Evolutionary conservation across 2,329 filamentous ascomycete genomes (phyloP), one percentile per base, ranked within the genome.

Genomic region (Periconia sp.): DNA sequence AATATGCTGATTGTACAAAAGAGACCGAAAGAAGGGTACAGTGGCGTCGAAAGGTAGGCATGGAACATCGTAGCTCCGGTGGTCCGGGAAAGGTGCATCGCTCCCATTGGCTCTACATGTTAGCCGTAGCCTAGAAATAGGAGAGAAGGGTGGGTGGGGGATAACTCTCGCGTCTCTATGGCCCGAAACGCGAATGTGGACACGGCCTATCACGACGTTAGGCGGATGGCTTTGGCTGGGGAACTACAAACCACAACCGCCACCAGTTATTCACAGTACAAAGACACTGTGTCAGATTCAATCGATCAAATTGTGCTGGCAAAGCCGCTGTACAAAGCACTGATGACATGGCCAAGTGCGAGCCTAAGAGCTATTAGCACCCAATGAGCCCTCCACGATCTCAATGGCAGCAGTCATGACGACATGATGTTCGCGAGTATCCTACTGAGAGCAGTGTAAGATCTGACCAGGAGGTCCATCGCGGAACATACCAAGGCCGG

Each of bases 401-500:
- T n/a, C 18, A 18, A 11, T 21, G 17, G 12, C 23, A n/a, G 25
- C 32, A 25, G 29, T 31, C 36, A n/a, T 28, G 15, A 36, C 30
- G 18, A 17, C n/a, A 12, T 29, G 31, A 10, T 19, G 40, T 37
- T 32, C 22, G 40, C 21, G 40, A 30, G 16, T 28, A 40, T 40
- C 45, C 36, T 48, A 36, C 40, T 40, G 32, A 46, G 40, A 50
- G 36, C 38, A 48, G 36, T 37, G 55, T 52, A 54, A 56, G 53
- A 54, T 53, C 30, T 48, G 48, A 54, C 46, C 43, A 32, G 41
- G 34, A 43, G 39, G 39, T 41, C 50, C 43, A 29, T 40, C 52
- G 50, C 55, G 39, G 43, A 38, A 57, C 54, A 46, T 52, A 51
- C 52, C 46, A 31, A 48, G 21, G 25, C 36, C 25, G 38, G 41